Base-by-base conservation (phyloP, 2,329 filamentous ascomycete genomes). In the Aspergillus ruber region DNA sequence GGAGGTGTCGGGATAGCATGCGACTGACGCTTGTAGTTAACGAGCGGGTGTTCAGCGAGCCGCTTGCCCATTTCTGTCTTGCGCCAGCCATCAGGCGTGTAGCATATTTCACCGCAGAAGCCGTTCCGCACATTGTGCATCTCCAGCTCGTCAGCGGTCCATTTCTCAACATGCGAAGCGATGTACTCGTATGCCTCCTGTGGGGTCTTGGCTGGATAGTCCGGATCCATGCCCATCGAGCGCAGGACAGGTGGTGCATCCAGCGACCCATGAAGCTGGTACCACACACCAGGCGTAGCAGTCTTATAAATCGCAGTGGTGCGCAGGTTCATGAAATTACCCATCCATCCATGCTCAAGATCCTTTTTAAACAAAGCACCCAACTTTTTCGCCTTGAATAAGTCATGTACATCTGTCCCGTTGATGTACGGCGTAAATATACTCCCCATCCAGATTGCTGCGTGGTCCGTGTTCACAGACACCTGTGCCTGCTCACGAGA, bases 241-340 rank as follows among this genome's bases (percentile, higher is more conserved):
- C 61, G 57, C 2, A 77, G 61, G 0, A 73, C 70, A 0, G 68
- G 64, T 4, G 56, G 52, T 0, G 73, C 66, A 17, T 73, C 56
- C 43, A 78, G 65, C 2, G 69, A 74, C 6, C 74, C 74, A 43
- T 77, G 72, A 1, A 78, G 61, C 2, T 71, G 71, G 56, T 74
- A 78, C 68, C 70, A 75, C 1, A 67, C 64, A 1, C 66, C 64
- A 0, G 63, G 60, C 21, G 71, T 59, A 20, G 61, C 66, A 3
- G 74, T 77, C 10, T 68, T 70, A 52, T 76, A 77, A 44, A 74
- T 65, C 2, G 62, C 69, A 20, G 67, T 71, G 10, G 62, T 56
- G 12, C 72, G 68, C 47, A 68, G 69, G 44, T 63, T 67, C 39
- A 73, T 54, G 1, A 68, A 56, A 4, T 29, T 44, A 6, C 35